Evolutionary conservation across 164 flowering plant genomes (phyloP), one percentile per base, ranked within the genome.

Genomic region (Sedum album): DNA sequence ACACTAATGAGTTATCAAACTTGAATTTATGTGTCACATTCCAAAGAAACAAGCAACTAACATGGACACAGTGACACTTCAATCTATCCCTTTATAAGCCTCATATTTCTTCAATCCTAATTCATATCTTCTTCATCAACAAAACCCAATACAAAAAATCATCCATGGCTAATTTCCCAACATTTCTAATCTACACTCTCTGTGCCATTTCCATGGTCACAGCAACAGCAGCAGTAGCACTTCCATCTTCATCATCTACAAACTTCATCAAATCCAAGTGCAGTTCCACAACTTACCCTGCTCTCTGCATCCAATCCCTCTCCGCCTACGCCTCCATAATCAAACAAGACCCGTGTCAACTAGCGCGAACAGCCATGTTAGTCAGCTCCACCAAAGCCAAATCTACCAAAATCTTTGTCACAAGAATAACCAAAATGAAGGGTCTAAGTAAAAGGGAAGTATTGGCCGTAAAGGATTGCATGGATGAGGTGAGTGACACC

Each of bases 191-290:
- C 68, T 83, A 81, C 38, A 76, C 36, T 33, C 31, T 17, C 0
- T 60, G 31, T 35, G 38, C 38, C 38, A 35, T 35, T 35, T 35
- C 38, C 3, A 35, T 35, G 38, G 38, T 35, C 38, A 35, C 38
- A 35, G 38, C 38, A 35, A 5, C 65, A 30, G 35, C 63, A 31
- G 1, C 21, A 33, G 23, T 3, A 18, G 9, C 36, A 30, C 6
- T 23, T 85, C 13, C 60, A 20, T 30, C 36, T 8, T 41, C 46
- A 8, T 41, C 46, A 41, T 10, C 61, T 28, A 14, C 65, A 18
- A 60, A 57, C 42, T 82, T 80, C 79, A 66, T 82, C 39, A 68
- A 66, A 64, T 1, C 68, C 30, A 66, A 76, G 25, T 82, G 85
- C 73, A 69, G 51, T 0, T 23, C 77, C 53, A 73, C 86, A 0